Evolutionary conservation across 2,329 filamentous ascomycete genomes (phyloP).

Genomic region (Colletotrichum orchidophilum): DNA sequence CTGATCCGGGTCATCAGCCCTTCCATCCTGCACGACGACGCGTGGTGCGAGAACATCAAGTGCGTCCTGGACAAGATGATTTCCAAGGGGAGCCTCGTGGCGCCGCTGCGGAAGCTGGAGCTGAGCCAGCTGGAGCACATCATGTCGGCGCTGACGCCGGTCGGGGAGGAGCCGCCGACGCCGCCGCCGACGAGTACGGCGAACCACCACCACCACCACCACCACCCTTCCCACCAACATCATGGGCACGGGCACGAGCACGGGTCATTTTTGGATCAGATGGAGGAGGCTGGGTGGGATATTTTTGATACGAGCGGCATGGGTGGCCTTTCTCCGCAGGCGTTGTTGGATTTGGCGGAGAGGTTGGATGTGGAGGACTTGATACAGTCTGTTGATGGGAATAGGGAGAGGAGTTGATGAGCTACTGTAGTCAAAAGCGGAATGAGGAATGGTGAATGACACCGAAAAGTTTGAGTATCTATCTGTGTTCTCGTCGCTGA

Average conservation of each 20-base stretch:
- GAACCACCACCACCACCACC: slow-evolving; percentile 10
- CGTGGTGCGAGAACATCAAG: slow-evolving; percentile 47
- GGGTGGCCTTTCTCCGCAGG: slow-evolving; percentile 43
- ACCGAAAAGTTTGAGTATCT: neutral
- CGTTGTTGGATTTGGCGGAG: slow-evolving; percentile 43
- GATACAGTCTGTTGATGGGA: slow-evolving; percentile 26
- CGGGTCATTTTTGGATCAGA: slow-evolving; percentile 20
- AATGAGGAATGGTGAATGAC: neutral
- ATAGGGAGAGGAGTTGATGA: neutral
- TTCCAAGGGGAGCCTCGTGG: slow-evolving; percentile 47
- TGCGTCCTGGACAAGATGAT: slow-evolving; percentile 50
- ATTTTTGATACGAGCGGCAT: slow-evolving; percentile 43
- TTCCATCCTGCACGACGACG: slow-evolving; percentile 43
- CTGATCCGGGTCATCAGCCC: slow-evolving; percentile 45
- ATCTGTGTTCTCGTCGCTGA: neutral
- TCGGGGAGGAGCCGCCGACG: slow-evolving; percentile 29
- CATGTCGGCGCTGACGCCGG: slow-evolving; percentile 45
- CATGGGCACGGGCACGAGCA: slow-evolving; percentile 22
- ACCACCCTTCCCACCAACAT: slow-evolving; percentile 21
- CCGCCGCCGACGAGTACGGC: slow-evolving; percentile 28
- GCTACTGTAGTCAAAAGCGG: neutral
- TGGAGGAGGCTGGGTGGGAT: slow-evolving; percentile 41
- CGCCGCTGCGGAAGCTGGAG: slow-evolving; percentile 48
- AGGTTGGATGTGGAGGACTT: slow-evolving; percentile 39
- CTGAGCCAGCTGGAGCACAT: slow-evolving; percentile 49